phyloP scores from a whole-genome alignment of 768 basidiomycete species.

The Suillus spraguei region DNA sequence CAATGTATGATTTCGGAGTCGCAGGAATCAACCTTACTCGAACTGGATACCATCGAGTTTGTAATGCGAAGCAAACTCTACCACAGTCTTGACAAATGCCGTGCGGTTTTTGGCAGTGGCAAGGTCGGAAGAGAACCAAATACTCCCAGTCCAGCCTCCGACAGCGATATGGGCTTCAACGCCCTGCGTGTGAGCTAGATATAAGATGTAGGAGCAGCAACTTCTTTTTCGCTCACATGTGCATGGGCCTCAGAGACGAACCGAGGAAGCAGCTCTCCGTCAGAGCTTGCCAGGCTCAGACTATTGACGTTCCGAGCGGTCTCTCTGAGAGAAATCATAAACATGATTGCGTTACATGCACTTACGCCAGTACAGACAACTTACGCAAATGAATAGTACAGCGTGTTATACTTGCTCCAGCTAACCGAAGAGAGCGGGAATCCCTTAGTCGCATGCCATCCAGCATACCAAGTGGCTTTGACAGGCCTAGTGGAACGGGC shows the following conservation, averaged over 20 bases:
- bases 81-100: too few relatives aligned
- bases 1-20: background rate
- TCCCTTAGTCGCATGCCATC: slow-evolving; percentile 55
- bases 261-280: slow-evolving; percentile 50
- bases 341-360: background rate
- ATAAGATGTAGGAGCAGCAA: background rate
- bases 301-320: slow-evolving; percentile 36
- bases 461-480: slow-evolving; percentile 66
- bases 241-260: slow-evolving; percentile 53
- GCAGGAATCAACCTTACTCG: background rate
- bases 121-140: slow-evolving; percentile 56
- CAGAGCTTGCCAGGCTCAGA: slow-evolving; percentile 42
- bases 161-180: slow-evolving; percentile 61
- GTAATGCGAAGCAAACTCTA: too few relatives aligned
- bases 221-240: slow-evolving; percentile 28
- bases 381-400: slow-evolving; percentile 71
- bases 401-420: slow-evolving; percentile 75
- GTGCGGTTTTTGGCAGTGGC: too few relatives aligned
- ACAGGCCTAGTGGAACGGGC: slow-evolving; percentile 26
- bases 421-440: slow-evolving; percentile 57
- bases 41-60: too few relatives aligned
- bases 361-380: slow-evolving; percentile 20
- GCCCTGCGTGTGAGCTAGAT: slow-evolving; percentile 35
- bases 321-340: slow-evolving; percentile 21
- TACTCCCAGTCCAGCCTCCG: slow-evolving; percentile 72